Evolutionary conservation across 202 grass and related monocot species (phyloP), one percentile per base, ranked within the genome.

Genomic region (Saccharum hybrid): DNA sequence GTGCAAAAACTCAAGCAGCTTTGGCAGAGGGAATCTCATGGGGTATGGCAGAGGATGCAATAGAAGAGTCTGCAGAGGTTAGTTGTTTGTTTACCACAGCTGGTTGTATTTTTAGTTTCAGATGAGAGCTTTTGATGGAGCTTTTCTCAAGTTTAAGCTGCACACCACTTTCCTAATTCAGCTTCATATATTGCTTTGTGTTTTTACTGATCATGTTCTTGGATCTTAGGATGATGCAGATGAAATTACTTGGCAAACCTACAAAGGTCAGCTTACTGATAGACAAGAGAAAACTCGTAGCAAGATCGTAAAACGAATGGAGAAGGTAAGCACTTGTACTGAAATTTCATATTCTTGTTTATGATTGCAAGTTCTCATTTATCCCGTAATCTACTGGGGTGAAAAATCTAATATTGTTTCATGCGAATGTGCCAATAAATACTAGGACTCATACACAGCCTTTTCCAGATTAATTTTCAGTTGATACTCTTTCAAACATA

Each of bases 221-320:
- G 31, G 90, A 76, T 91, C 76, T 31, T 87, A 98, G 96, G 87
- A 87, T 90, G 93, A 91, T 85, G 85, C 74, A 75, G 93, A 98
- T 85, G 96, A 96, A 84, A 88, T 98, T 62, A 98, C 96, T 68
- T 98, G 96, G 96, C 91, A 98, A 90, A 94, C 89, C n/a, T 94
- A 89, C 81, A 98, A 87, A 88, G 93, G 93, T 52, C 96, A 95
- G 78, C 91, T 98, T 72, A 98, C 96, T 46, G 96, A 98, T 42
- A 90, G 96, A 78, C 96, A 98, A 64, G 91, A 98, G 72, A 98
- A 96, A 90, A 98, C 96, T 78, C 91, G 91, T 10, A 81, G 91
- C 81, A 98, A 98, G 93, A 90, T 98, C 71, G 82, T 96, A 85
- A 96, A 98, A 70, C 85, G 96, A 89, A 87, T 98, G 88, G 96